phyloP scores from a whole-genome alignment of 129 eudicot genomes.

The Pseudognaphalium luteoalbum region DNA sequence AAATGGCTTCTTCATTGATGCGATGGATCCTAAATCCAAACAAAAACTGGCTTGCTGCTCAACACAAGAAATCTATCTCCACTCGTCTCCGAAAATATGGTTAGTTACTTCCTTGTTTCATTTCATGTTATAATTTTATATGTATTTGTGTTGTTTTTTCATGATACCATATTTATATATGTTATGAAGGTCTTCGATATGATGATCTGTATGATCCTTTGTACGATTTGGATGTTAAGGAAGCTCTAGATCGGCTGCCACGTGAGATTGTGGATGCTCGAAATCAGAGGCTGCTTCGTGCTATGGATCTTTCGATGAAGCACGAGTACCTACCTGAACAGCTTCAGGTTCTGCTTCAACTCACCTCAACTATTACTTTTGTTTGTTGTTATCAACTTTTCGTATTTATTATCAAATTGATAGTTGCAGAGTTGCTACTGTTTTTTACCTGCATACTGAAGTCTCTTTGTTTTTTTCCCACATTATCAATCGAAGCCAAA shows the following conservation, averaged over 20 bases:
- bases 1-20: background rate
- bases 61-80: conserved; percentile 42
- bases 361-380: background rate
- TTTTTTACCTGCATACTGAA: background rate
- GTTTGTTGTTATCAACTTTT: background rate
- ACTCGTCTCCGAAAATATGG: conserved; percentile 43
- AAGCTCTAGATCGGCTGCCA: conserved; percentile 59
- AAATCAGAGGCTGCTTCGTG: conserved; percentile 62
- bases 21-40: conserved; percentile 18
- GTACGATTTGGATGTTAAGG: conserved; percentile 66
- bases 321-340: conserved; percentile 57
- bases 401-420: background rate
- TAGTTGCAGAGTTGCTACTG: background rate
- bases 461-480: background rate
- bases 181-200: conserved; percentile 45
- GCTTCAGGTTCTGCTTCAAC: conserved; percentile 40
- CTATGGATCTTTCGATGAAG: conserved; percentile 73
- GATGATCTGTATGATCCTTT: conserved; percentile 68
- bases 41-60: conserved; percentile 44
- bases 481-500: too few relatives aligned
- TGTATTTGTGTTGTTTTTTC: background rate
- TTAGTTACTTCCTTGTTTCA: background rate
- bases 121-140: background rate
- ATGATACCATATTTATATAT: too few relatives aligned
- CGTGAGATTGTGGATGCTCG: conserved; percentile 68